phyloP scores from a whole-genome alignment of 2,329 filamentous ascomycete genomes.

The Fusarium vanettenii region DNA sequence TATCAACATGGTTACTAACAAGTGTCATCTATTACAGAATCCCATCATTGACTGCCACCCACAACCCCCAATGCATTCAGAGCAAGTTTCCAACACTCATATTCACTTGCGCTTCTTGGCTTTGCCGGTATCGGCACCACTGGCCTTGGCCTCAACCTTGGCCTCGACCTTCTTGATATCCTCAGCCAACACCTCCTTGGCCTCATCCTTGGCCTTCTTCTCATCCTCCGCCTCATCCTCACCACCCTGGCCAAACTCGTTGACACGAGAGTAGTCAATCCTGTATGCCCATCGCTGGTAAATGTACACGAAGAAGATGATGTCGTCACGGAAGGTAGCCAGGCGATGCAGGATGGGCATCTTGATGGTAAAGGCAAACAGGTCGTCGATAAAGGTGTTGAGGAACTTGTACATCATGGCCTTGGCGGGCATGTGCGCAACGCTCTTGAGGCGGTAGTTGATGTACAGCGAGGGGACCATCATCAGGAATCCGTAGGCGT shows the following conservation, averaged over 20 bases:
- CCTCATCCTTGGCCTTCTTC: slow-evolving; percentile 57
- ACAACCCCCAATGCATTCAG: background rate
- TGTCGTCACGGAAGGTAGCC: slow-evolving; percentile 91
- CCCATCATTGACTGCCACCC: background rate
- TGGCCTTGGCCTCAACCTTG: slow-evolving; percentile 59
- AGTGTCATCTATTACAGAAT: background rate
- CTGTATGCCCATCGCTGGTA: slow-evolving; percentile 96
- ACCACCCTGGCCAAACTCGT: slow-evolving; percentile 98
- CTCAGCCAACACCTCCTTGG: slow-evolving; percentile 53
- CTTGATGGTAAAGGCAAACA: slow-evolving; percentile 99
- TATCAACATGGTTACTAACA: background rate
- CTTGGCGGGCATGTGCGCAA: slow-evolving; percentile 96
- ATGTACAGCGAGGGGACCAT: slow-evolving; percentile 98
- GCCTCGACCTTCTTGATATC: slow-evolving; percentile 52
- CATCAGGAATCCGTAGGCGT: slow-evolving; percentile 98
- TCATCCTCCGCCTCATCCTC: slow-evolving; percentile 89
- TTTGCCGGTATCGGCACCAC: slow-evolving; percentile 61
- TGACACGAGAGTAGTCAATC: slow-evolving; percentile 90
- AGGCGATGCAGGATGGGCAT: slow-evolving; percentile 96
- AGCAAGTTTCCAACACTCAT: background rate
- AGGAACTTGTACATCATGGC: slow-evolving; percentile 99
- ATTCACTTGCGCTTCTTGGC: slow-evolving; percentile 56
- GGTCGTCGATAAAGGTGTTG: slow-evolving; percentile 98
- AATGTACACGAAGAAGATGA: slow-evolving; percentile 98
- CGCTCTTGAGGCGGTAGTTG: slow-evolving; percentile 96